Percentiles rank a stretch among this genome's conserved stretches.
phyloP scores from a whole-genome alignment of 176 grass and related monocot genomes.

The Oryza glaberrima region DNA sequence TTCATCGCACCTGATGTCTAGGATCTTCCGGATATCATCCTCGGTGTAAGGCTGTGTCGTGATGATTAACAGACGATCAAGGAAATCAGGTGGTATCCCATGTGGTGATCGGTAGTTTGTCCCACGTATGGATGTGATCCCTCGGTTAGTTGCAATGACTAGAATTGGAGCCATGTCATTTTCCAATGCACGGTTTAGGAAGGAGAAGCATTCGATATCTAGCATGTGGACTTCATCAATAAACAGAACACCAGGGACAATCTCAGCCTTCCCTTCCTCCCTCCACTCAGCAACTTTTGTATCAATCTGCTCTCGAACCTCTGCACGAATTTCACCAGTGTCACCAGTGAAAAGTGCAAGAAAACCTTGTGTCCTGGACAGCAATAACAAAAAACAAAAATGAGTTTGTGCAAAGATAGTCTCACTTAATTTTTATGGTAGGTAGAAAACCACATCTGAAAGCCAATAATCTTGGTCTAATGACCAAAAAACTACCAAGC shows the following conservation, averaged over 20 bases:
- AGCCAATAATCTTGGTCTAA: not conserved
- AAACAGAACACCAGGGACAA: slow-evolving; percentile 92
- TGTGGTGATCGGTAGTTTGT: slow-evolving; percentile 89
- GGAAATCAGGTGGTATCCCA: slow-evolving; percentile 89
- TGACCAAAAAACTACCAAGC: not conserved
- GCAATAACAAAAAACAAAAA: slow-evolving; percentile 29
- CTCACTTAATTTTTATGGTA: not conserved
- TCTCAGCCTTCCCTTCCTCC: slow-evolving; percentile 97
- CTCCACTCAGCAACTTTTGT: slow-evolving; percentile 95
- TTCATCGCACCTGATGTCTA: slow-evolving; percentile 80
- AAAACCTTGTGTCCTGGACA: slow-evolving; percentile 88
- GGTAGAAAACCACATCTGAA: not conserved
- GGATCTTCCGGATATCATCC: slow-evolving; percentile 76
- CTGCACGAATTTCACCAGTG: slow-evolving; percentile 92
- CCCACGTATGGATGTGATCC: slow-evolving; percentile 84
- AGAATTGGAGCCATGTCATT: slow-evolving; percentile 97
- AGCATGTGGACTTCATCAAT: slow-evolving; percentile 99
- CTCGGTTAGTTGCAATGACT: slow-evolving; percentile 86
- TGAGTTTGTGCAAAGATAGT: not conserved
- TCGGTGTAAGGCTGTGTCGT: slow-evolving; percentile 69
- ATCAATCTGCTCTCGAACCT: slow-evolving; percentile 90
- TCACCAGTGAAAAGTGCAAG: slow-evolving; percentile 94
- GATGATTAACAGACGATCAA: slow-evolving; percentile 78
- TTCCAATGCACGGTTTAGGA: slow-evolving; percentile 86
- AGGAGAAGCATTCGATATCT: slow-evolving; percentile 95